A percentile compares a stretch with the other conserved stretches of the same genome.
Evolutionary conservation across 2,329 filamentous ascomycete genomes (phyloP).

Genomic region (Xylariomycetidae sp.): DNA sequence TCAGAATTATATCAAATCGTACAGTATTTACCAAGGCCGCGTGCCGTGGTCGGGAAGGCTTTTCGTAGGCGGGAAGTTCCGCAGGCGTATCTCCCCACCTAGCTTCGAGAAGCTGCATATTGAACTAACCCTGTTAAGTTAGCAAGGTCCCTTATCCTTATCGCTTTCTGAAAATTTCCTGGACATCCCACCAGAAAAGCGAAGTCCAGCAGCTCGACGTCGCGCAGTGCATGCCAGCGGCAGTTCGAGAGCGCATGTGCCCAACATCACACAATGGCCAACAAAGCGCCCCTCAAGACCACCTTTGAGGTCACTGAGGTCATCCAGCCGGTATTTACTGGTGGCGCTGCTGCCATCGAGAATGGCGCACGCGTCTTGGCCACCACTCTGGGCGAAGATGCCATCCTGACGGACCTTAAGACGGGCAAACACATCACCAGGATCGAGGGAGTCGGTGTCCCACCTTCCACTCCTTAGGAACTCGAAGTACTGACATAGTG

Average conservation of each 20-base stretch:
- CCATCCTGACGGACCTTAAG: conserved; percentile 74
- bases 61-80: too few species aligned
- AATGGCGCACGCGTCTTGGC: conserved; percentile 76
- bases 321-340: conserved; percentile 90
- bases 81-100: too few species aligned
- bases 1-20: too few species aligned
- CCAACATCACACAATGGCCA: conserved; percentile 44
- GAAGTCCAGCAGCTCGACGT: conserved; percentile 2
- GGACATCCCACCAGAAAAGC: conserved; percentile 11
- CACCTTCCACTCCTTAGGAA: conserved; percentile 1
- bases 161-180: conserved; percentile 20
- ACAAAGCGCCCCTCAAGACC: conserved; percentile 65
- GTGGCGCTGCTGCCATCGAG: conserved; percentile 80
- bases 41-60: too few species aligned
- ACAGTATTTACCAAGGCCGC: too few species aligned
- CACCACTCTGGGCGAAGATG: conserved; percentile 88
- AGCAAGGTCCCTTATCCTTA: conserved; percentile 15
- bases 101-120: too few species aligned
- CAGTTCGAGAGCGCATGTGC: conserved; percentile 1
- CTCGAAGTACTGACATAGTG: conserved; percentile 6
- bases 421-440: conserved; percentile 77
- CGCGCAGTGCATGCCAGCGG: conserved; percentile 3
- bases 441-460: conserved; percentile 69
- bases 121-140: too few species aligned
- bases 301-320: conserved; percentile 81